Conservation (phyloP, 257 asterid species). For the Echites panduratus region DNA sequence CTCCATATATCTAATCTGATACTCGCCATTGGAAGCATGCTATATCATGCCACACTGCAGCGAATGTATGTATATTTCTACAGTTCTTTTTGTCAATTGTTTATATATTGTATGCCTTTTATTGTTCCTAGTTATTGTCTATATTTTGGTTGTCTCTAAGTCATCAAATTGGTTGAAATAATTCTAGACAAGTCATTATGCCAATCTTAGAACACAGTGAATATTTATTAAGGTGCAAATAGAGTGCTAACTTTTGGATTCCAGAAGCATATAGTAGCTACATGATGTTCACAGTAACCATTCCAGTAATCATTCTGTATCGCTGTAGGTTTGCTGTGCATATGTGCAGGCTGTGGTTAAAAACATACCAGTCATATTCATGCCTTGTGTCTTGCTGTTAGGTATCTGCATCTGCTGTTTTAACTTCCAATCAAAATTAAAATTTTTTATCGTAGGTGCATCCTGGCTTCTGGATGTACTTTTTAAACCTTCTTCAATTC, state of each 20-base stretch:
- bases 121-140: background rate
- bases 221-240: background rate
- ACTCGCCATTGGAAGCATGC: constrained; percentile 86
- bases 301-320: background rate
- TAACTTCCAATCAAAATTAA: too few species aligned
- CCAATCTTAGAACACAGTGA: background rate
- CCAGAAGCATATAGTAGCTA: background rate
- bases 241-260: background rate
- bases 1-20: constrained; percentile 86
- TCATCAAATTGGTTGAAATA: background rate
- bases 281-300: background rate
- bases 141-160: background rate
- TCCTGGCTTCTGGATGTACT: background rate
- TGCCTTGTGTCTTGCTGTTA: background rate
- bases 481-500: too few species aligned
- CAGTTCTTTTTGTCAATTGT: constrained; percentile 9
- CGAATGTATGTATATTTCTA: constrained; percentile 55
- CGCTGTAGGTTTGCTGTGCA: constrained; percentile 1
- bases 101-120: background rate
- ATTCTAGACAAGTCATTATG: background rate
- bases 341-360: background rate
- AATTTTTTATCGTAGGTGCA: background rate
- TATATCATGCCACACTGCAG: constrained; percentile 88
- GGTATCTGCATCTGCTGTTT: too few species aligned
- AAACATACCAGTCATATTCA: background rate